phyloP scores from a whole-genome alignment of 805 yeast species.

The Saturnispora quitensis region DNA sequence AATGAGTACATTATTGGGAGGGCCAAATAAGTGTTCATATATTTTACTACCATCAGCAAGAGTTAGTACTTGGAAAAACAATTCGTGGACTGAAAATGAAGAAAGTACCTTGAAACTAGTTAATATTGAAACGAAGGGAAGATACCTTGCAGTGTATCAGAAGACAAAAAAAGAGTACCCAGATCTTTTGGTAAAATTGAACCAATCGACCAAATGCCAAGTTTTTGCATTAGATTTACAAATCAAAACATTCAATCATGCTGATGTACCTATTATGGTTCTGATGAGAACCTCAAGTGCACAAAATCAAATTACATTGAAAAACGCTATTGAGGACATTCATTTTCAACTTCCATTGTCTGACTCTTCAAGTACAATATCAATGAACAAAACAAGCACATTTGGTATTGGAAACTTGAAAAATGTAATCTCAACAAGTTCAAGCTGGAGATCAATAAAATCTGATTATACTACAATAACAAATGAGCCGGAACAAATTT shows the following conservation, averaged over 20 bases:
- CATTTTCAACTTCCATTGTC: not conserved
- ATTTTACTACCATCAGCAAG: slow-evolving; percentile 16
- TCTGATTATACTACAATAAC: not conserved
- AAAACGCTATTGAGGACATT: slow-evolving; percentile 1
- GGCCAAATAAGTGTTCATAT: not conserved
- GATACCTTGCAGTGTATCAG: not conserved
- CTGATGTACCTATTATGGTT: slow-evolving; percentile 4
- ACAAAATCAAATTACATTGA: not conserved
- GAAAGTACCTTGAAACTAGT: not conserved
- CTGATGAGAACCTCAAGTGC: slow-evolving; percentile 10
- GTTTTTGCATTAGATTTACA: slow-evolving; percentile 14
- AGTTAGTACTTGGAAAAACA: slow-evolving; percentile 20
- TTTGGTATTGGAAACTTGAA: not conserved
- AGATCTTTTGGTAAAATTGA: slow-evolving; percentile 1
- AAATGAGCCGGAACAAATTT: not conserved
- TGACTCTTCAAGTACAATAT: not conserved
- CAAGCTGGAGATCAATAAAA: slow-evolving; percentile 6
- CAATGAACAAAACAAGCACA: not conserved
- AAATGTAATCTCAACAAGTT: slow-evolving; percentile 1
- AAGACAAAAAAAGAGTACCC: not conserved
- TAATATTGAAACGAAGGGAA: not conserved
- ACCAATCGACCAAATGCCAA: slow-evolving; percentile 5
- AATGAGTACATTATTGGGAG: not conserved
- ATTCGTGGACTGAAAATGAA: slow-evolving; percentile 21
- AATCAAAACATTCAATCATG: slow-evolving; percentile 7